Conservation (phyloP, 2,329 filamentous ascomycete species). For the Aspergillus udagawae region DNA sequence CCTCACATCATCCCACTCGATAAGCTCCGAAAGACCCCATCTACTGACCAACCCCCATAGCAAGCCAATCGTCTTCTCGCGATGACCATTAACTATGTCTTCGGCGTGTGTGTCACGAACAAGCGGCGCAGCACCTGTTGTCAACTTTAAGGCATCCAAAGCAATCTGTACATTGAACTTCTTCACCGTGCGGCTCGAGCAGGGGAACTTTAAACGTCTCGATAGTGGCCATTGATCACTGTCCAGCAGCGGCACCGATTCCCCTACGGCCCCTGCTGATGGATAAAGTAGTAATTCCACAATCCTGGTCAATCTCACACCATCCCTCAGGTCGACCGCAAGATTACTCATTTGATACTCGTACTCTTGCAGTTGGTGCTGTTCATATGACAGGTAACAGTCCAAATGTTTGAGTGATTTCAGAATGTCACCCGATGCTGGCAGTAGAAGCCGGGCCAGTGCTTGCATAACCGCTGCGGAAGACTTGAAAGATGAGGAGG, state of each 20-base stretch:
- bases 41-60: conserved; percentile 58
- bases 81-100: conserved; percentile 61
- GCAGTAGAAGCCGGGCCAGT: conserved; percentile 52
- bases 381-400: conserved; percentile 52
- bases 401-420: conserved; percentile 54
- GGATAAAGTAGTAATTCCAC: conserved; percentile 55
- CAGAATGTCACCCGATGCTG: conserved; percentile 55
- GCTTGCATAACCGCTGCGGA: conserved; percentile 52
- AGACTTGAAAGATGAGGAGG: conserved; percentile 52
- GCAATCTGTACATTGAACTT: conserved; percentile 58
- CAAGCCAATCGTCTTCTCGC: conserved; percentile 60
- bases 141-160: conserved; percentile 48
- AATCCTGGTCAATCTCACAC: conserved; percentile 56
- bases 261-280: conserved; percentile 37
- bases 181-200: conserved; percentile 52
- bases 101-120: conserved; percentile 47
- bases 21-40: conserved; percentile 51
- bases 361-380: conserved; percentile 57
- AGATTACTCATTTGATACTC: conserved; percentile 56
- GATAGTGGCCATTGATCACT: conserved; percentile 48
- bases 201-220: conserved; percentile 56
- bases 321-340: conserved; percentile 60
- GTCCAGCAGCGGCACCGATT: conserved; percentile 35
- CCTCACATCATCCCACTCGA: conserved; percentile 53
- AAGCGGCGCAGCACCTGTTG: conserved; percentile 40